Percentiles rank a stretch among this genome's conserved stretches.
Evolutionary conservation across 345 rosid genomes (phyloP).

Genomic region (Eucalyptus cloeziana): DNA sequence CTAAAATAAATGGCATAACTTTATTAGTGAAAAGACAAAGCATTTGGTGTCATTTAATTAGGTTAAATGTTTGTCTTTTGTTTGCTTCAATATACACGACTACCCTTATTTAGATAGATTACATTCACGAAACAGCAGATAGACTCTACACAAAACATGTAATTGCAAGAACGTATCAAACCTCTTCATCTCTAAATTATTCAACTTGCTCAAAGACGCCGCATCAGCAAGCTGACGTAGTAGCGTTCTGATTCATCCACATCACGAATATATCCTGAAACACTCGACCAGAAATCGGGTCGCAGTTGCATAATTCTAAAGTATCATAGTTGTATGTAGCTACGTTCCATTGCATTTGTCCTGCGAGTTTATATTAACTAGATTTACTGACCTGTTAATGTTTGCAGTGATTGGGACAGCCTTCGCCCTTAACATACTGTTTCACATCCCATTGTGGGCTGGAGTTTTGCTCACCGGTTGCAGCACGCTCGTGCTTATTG

Average conservation of each 20-base stretch:
- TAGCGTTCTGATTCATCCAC: background rate
- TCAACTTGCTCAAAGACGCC: background rate
- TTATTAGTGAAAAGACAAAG: background rate
- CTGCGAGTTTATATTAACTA: background rate
- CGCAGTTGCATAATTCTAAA: background rate
- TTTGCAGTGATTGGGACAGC: conserved; percentile 55
- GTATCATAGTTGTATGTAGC: background rate
- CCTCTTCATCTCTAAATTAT: background rate
- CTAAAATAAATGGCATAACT: background rate
- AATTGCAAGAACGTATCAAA: background rate
- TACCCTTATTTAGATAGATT: background rate
- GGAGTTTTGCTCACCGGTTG: conserved; percentile 50
- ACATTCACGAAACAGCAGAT: background rate
- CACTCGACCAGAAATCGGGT: background rate
- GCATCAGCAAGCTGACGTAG: background rate
- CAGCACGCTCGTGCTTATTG: conserved; percentile 51
- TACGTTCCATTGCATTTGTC: background rate
- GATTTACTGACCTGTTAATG: background rate
- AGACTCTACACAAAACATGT: background rate
- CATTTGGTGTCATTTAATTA: background rate
- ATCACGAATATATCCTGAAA: background rate
- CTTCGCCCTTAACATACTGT: conserved; percentile 38
- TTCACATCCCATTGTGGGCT: conserved; percentile 40
- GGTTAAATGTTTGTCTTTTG: background rate
- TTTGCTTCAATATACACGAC: background rate